A percentile compares a stretch with the other conserved stretches of the same genome.
Evolutionary conservation across 306 rosid genomes (phyloP).

Genomic region (Oemleria cerasiformis): DNA sequence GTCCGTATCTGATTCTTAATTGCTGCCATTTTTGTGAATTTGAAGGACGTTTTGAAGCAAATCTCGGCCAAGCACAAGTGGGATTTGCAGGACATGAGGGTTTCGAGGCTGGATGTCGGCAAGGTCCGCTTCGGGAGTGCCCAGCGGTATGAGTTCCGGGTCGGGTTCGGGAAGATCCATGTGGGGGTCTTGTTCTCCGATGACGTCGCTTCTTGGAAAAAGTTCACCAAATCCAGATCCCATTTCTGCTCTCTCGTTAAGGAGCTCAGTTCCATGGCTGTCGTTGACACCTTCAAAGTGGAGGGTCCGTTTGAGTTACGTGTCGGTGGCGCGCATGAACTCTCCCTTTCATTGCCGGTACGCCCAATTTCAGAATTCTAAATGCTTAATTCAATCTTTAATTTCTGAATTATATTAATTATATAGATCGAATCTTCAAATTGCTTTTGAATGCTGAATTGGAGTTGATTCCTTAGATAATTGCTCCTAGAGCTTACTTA

Average conservation of each 20-base stretch:
- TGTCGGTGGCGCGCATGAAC: conserved; percentile 34
- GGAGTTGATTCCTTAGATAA: too few species aligned
- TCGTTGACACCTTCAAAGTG: conserved; percentile 53
- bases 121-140: conserved; percentile 55
- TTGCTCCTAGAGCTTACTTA: not conserved
- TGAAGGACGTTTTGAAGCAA: conserved; percentile 68
- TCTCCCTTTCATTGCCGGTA: conserved; percentile 69
- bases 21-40: not conserved
- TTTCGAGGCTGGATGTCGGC: conserved; percentile 49
- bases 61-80: conserved; percentile 58
- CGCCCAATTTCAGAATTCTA: not conserved
- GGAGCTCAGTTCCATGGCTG: conserved; percentile 42
- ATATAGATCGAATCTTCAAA: not conserved
- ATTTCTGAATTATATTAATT: not conserved
- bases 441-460: not conserved
- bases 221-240: conserved; percentile 34
- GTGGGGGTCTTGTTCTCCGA: conserved; percentile 52
- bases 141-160: conserved; percentile 44
- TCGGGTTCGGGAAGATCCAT: conserved; percentile 50
- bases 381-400: not conserved
- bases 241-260: conserved; percentile 53
- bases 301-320: conserved; percentile 73
- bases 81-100: conserved; percentile 44
- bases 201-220: conserved; percentile 57
- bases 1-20: not conserved